Conservation (phyloP, 179 eudicot genomes). For the Spinacia oleracea region DNA sequence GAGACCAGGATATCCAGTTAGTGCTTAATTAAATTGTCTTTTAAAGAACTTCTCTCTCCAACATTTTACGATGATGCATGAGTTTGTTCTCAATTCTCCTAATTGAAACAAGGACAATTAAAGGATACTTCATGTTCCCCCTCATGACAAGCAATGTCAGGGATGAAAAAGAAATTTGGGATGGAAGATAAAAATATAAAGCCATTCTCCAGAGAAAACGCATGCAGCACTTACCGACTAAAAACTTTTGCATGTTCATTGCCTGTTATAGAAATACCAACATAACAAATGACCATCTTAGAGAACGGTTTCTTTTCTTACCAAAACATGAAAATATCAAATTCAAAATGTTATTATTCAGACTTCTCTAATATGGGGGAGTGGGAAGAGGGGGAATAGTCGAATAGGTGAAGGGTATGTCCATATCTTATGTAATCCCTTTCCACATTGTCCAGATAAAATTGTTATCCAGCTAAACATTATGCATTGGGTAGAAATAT, state of each 20-base stretch:
- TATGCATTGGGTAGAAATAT: not conserved
- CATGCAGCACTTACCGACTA: not conserved
- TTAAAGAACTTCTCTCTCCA: not conserved
- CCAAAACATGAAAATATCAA: not conserved
- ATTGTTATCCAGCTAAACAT: not conserved
- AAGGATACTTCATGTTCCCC: not conserved
- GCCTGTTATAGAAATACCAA: not conserved
- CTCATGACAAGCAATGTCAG: not conserved
- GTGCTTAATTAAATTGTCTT: not conserved
- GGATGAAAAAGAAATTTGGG: not conserved
- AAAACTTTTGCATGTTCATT: not conserved
- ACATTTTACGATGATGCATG: not conserved
- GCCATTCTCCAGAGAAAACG: not conserved
- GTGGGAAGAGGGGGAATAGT: not conserved
- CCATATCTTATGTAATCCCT: not conserved
- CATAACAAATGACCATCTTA: not conserved
- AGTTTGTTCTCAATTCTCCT: not conserved
- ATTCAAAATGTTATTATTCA: not conserved
- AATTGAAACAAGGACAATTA: not conserved
- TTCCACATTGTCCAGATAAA: not conserved
- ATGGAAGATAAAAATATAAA: not conserved
- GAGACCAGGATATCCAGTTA: not conserved
- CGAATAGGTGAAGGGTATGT: not conserved
- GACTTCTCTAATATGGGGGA: not conserved
- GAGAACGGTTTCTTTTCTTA: not conserved